phyloP scores from a whole-genome alignment of 148 eudicot species.

The Rhododendron vialii region DNA sequence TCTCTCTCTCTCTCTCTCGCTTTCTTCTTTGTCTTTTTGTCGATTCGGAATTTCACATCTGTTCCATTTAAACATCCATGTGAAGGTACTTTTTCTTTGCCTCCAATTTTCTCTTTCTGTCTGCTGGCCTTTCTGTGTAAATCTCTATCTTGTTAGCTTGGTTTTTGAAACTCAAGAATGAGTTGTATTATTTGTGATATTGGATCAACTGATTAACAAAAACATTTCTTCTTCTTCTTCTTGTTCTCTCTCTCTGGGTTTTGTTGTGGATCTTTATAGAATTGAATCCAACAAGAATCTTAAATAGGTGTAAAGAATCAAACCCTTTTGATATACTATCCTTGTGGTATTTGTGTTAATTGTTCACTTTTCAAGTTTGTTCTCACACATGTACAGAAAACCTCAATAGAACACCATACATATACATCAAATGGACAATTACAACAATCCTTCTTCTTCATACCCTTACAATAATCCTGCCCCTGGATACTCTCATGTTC shows the following conservation, averaged over 20 bases:
- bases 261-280: neutral
- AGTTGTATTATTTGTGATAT: neutral
- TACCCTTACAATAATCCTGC: neutral
- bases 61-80: neutral
- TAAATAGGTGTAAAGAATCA: neutral
- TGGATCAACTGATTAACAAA: neutral
- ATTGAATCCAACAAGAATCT: neutral
- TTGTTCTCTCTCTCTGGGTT: neutral
- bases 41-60: neutral
- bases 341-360: neutral
- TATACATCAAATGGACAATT: slow-evolving; percentile 10
- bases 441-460: neutral
- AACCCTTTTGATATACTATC: neutral
- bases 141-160: neutral
- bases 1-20: neutral
- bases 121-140: neutral
- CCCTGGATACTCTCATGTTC: slow-evolving; percentile 19
- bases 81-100: neutral
- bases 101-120: neutral
- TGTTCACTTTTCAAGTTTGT: neutral
- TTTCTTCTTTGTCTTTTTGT: neutral
- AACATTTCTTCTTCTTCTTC: neutral
- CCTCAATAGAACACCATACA: neutral
- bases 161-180: neutral
- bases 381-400: neutral